Evolutionary conservation across 495 filamentous ascomycete species (phyloP).

Genomic region (Neurospora terricola): DNA sequence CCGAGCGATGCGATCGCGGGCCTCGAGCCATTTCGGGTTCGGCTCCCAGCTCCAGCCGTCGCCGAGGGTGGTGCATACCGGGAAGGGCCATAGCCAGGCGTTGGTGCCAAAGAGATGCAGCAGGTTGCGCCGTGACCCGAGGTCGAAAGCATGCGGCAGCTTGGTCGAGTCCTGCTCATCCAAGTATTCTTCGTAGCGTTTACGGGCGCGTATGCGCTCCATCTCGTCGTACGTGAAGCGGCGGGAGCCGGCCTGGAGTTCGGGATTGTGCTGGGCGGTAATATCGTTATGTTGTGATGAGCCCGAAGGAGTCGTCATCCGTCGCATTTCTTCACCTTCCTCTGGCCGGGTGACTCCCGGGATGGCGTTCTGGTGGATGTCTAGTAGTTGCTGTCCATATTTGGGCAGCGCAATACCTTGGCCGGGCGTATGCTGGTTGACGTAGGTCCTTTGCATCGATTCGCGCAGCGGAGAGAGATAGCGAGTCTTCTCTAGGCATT

Average conservation of each 20-base stretch:
- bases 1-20: conserved; percentile 47
- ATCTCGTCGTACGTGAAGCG: conserved; percentile 56
- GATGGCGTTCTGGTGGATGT: conserved; percentile 76
- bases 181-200: conserved; percentile 79
- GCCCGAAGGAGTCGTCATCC: conserved; percentile 5
- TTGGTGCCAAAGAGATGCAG: conserved; percentile 67
- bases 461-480: conserved; percentile 74
- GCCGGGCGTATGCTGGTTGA: conserved; percentile 40
- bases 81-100: conserved; percentile 65
- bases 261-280: conserved; percentile 25
- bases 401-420: conserved; percentile 42
- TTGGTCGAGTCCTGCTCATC: conserved; percentile 78
- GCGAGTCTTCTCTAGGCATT: conserved; percentile 86
- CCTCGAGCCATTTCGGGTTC: conserved; percentile 58
- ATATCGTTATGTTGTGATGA: neutral
- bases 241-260: conserved; percentile 38
- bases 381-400: conserved; percentile 65
- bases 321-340: conserved; percentile 56
- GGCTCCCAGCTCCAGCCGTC: conserved; percentile 97
- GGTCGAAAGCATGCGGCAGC: conserved; percentile 86
- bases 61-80: conserved; percentile 70
- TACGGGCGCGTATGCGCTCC: conserved; percentile 56
- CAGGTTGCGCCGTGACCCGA: conserved; percentile 74
- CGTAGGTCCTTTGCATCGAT: conserved; percentile 51
- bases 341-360: conserved; percentile 69